Base-by-base conservation (phyloP, 768 basidiomycete genomes). In the Hemileccinum impolitum region DNA sequence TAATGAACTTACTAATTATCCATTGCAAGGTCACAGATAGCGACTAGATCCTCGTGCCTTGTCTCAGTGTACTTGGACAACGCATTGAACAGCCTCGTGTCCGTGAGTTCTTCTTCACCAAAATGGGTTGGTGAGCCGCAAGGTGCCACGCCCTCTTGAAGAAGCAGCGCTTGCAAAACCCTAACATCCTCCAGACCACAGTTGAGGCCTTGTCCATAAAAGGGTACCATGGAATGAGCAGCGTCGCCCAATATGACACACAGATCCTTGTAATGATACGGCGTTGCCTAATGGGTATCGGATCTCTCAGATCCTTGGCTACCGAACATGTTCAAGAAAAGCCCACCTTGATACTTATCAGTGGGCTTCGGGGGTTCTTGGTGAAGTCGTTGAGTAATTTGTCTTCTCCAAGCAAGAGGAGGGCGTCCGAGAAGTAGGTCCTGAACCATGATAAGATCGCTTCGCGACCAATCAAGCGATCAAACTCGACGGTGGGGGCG, bases 211-310 rank as follows among this genome's bases (percentile, higher is more conserved):
- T 99, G 95, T 37, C 95, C 90, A 66, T 89, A 94, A 72, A 94
- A 94, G 54, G 95, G 94, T n/a, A 94, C 94, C 94, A 98, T 97
- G 37, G 92, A 88, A 69, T 99, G 95, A 11, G 93, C 91, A 35
- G 95, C 87, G 69, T 99, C 95, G 47, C 95, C 95, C 43, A 99
- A 71, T 47, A 98, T 79, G 34, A 98, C 77, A 54, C 76, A 91
- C 58, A 89, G 79, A 72, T 92, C 90, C 70, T 80, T 79, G 75
- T 91, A 92, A 69, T 96, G 92, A 70, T 94, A 94, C 43, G 92
- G 93, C 50, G 76, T 83, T 59, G 82, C 79, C 93, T 94, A 56
- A 50, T 47, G 21, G 31, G 42, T 55, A 54, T 52, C 48, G 57
- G 51, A 56, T 53, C 47, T 45, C 49, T 48, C 48, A 54, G 47